Evolutionary conservation across 1,284 basidiomycete species (phyloP), one percentile per base, ranked within the genome.

Genomic region (Laetiporus sulphureus): DNA sequence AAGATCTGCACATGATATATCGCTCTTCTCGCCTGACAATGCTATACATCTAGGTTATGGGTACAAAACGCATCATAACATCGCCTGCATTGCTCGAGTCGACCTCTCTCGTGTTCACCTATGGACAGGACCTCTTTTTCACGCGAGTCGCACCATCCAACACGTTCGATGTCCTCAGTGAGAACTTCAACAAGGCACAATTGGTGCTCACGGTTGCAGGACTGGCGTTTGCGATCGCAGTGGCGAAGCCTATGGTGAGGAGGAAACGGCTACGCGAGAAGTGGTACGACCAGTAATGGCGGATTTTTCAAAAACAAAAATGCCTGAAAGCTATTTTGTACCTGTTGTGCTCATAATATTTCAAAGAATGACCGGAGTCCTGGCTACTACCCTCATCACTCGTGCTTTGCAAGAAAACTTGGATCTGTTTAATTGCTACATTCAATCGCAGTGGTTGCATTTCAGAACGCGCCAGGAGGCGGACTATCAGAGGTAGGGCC

Each of bases 101-200:
- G 4, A 97, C 93, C 0, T 87, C 89, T 0, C 66, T 96, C n/a
- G 77, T 98, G 8, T 81, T 97, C 52, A 80, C 82, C 0, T 80
- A 83, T 50, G 93, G 93, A 4, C 71, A 93, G 12, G 95, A 98
- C 63, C 68, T 94, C 48, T 95, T 97, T 71, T 66, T 79, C 22
- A 88, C 88, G 5, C 76, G 90, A 12, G 73, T 91, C 3, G 77
- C 89, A 29, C 92, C 96, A 0, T 91, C 88, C 2, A 83, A 81
- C 20, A 91, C 90, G 20, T 99, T 99, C 57, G 95, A 99, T 58
- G 80, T 95, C n/a, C 74, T 96, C 11, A 89, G 77, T 58, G 80
- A 90, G 63, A 77, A 73, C 56, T 99, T 99, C 65, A 98, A 98
- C 69, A 97, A 98, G 70, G 69, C 70, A 0, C 95, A 99, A 64